phyloP scores from a whole-genome alignment of 768 basidiomycete species.

The Tricholoma sp. region DNA sequence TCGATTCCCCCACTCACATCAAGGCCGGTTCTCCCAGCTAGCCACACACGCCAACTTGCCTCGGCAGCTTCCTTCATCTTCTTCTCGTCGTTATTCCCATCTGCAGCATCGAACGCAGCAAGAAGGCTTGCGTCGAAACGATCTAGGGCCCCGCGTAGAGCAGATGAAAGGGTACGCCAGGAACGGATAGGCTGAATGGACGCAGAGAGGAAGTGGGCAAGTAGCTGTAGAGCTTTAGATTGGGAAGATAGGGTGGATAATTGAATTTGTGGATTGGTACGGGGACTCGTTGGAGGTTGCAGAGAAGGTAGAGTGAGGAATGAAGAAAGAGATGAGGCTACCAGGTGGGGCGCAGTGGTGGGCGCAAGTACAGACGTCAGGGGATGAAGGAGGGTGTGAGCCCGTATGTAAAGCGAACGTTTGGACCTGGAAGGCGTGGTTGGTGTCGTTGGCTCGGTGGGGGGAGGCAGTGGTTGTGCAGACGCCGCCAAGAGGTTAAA shows the following conservation, averaged over 20 bases:
- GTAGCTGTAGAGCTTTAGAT: conserved; percentile 61
- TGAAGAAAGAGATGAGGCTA: conserved; percentile 54
- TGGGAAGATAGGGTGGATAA: conserved; percentile 47
- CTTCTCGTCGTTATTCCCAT: conserved; percentile 63
- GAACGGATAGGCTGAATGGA: conserved; percentile 63
- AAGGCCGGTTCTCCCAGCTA: conserved; percentile 10
- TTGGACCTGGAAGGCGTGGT: conserved; percentile 15
- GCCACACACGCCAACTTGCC: conserved; percentile 84
- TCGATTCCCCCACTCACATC: conserved; percentile 16
- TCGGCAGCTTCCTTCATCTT: conserved; percentile 80
- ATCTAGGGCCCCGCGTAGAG: conserved; percentile 76
- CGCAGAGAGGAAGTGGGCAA: conserved; percentile 71
- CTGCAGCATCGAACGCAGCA: conserved; percentile 86
- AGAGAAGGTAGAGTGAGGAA: conserved; percentile 23
- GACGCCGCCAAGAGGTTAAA: not conserved
- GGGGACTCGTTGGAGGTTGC: conserved; percentile 1
- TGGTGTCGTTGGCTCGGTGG: not conserved
- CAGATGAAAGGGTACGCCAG: conserved; percentile 57
- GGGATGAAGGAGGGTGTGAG: conserved; percentile 58
- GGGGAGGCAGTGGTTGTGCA: not conserved
- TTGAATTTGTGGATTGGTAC: conserved; percentile 7
- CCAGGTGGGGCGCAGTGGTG: conserved; percentile 53
- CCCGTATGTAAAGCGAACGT: conserved; percentile 51
- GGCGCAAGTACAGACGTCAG: conserved; percentile 48
- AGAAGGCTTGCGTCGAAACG: conserved; percentile 84